These are phyloP conservation scores for Carex littledalei DNA, from an alignment of 176 grass and related monocot species.

Conservation along the genomic window DNA sequence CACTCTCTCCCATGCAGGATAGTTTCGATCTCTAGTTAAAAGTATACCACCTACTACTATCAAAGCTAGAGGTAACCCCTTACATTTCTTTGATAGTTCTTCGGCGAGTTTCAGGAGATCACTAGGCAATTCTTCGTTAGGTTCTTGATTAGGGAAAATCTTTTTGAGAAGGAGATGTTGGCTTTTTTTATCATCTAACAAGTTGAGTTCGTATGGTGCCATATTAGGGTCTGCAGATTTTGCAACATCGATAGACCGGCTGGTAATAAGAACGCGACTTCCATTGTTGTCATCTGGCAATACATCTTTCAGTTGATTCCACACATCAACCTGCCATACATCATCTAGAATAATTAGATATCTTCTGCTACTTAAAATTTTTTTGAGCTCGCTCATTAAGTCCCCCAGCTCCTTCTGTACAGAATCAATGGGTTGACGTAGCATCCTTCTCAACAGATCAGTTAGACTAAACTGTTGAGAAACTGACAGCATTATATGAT, in stretches of 20 bases:
- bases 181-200: too few relatives aligned
- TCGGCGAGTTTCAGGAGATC: neutral
- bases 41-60: neutral
- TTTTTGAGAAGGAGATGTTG: too few relatives aligned
- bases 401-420: too few relatives aligned
- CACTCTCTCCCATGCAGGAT: neutral
- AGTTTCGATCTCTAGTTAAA: neutral
- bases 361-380: too few relatives aligned
- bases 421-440: too few relatives aligned
- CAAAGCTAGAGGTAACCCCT: neutral
- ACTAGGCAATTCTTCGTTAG: too few relatives aligned
- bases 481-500: too few relatives aligned
- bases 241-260: neutral
- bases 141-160: too few relatives aligned
- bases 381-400: neutral
- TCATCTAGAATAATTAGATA: too few relatives aligned
- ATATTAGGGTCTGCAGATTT: neutral
- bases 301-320: neutral
- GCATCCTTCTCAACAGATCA: too few relatives aligned
- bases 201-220: too few relatives aligned
- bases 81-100: neutral
- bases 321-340: neutral
- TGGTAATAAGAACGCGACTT: neutral
- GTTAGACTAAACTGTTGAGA: too few relatives aligned
- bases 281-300: neutral